These are phyloP conservation scores for Suillus subluteus DNA, from an alignment of 768 basidiomycete genomes.

Conservation along the genomic window DNA sequence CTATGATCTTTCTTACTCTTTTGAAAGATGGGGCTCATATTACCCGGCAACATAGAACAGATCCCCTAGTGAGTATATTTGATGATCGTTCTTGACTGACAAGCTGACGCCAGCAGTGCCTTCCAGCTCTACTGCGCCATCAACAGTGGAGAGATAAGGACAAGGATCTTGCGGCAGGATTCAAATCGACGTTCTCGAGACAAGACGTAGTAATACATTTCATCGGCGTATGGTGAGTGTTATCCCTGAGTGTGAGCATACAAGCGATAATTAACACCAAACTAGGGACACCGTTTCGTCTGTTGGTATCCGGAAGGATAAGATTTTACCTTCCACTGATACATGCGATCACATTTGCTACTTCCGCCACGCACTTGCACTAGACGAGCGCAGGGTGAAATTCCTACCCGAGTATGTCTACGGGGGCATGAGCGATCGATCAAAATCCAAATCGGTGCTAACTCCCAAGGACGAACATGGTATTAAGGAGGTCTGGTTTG, in stretches of 20 bases:
- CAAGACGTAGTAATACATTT: conserved; percentile 43
- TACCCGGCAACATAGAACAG: conserved; percentile 45
- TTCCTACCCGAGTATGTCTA: conserved; percentile 48
- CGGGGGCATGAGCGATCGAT: conserved; percentile 22
- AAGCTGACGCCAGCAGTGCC: conserved; percentile 31
- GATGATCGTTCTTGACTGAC: neutral
- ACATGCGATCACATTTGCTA: conserved; percentile 40
- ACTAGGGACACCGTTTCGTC: conserved; percentile 55
- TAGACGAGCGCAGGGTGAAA: conserved; percentile 52
- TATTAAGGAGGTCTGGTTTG: conserved; percentile 49
- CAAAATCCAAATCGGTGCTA: neutral
- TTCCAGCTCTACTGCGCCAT: conserved; percentile 41
- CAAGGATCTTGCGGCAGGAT: conserved; percentile 29
- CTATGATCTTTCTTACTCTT: neutral
- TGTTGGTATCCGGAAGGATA: conserved; percentile 38
- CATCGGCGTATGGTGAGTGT: conserved; percentile 45
- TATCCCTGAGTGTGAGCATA: neutral
- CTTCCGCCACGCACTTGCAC: conserved; percentile 51
- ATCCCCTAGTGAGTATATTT: conserved; percentile 39
- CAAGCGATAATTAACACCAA: neutral
- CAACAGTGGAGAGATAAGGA: conserved; percentile 20
- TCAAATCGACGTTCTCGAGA: conserved; percentile 42
- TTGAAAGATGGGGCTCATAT: conserved; percentile 43
- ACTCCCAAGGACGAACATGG: conserved; percentile 8
- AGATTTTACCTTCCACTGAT: conserved; percentile 36